Conservation (phyloP, 129 eudicot species). For the Centaurea solstitialis region DNA sequence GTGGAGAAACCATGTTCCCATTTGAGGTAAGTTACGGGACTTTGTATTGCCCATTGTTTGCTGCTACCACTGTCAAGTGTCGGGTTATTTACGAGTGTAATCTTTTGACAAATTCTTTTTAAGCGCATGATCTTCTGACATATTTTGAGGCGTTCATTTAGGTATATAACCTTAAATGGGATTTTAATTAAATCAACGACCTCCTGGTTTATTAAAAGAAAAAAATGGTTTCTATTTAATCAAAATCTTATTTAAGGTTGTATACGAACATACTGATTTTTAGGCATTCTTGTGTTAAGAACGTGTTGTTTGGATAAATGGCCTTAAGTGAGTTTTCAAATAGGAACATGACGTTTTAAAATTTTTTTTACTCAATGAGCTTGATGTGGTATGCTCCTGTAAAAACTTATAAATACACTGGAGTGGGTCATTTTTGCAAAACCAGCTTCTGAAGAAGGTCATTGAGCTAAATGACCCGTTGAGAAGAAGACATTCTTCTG, state of each 20-base stretch:
- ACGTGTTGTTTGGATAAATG: neutral
- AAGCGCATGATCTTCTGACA: neutral
- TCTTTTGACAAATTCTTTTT: neutral
- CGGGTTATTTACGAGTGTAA: neutral
- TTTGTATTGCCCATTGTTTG: neutral
- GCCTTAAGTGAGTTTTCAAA: neutral
- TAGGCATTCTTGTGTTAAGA: neutral
- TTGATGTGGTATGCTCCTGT: neutral
- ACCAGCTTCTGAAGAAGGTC: neutral
- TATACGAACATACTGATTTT: too few relatives aligned
- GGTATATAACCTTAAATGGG: too few relatives aligned
- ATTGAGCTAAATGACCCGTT: neutral
- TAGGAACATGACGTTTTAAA: neutral
- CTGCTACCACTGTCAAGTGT: neutral
- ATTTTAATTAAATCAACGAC: too few relatives aligned
- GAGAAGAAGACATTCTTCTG: neutral
- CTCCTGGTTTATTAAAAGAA: too few relatives aligned
- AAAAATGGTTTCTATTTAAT: too few relatives aligned
- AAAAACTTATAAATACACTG: neutral
- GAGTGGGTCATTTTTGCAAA: neutral
- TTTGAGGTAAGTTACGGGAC: slow-evolving; percentile 51
- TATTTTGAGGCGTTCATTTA: neutral
- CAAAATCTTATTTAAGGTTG: too few relatives aligned
- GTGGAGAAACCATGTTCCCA: slow-evolving; percentile 95
- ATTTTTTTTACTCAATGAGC: neutral